These are phyloP conservation scores for Penicillium sp. DNA, from an alignment of 2,329 filamentous ascomycete species.

Conservation along the genomic window DNA sequence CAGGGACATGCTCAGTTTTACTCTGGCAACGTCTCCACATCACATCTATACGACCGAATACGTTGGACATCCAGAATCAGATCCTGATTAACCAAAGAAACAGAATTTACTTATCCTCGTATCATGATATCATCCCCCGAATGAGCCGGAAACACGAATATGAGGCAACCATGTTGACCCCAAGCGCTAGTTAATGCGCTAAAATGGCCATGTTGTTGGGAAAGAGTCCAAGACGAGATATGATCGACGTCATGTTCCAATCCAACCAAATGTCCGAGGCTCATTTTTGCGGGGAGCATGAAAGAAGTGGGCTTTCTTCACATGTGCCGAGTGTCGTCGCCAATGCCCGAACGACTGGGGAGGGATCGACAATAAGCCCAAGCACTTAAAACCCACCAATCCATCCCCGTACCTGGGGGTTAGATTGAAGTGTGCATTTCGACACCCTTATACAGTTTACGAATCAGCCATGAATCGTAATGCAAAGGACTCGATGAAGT, in stretches of 20 bases:
- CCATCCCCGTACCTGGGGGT: not conserved
- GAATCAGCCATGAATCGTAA: constrained; percentile 18
- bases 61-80: not conserved
- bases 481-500: constrained; percentile 31
- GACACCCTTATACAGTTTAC: not conserved
- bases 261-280: constrained; percentile 13
- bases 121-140: not conserved
- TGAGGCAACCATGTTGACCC: not conserved
- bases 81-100: not conserved
- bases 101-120: not conserved
- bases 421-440: not conserved
- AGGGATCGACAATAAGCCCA: constrained; percentile 19
- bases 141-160: not conserved
- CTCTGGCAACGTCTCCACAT: not conserved
- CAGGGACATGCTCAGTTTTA: too few species aligned
- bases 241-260: constrained; percentile 19
- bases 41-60: not conserved
- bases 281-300: constrained; percentile 18
- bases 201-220: constrained; percentile 18
- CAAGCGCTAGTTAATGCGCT: constrained; percentile 1
- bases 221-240: constrained; percentile 7
- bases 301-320: constrained; percentile 17
- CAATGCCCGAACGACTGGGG: constrained; percentile 10
- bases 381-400: constrained; percentile 16
- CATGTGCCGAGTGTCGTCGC: constrained; percentile 16